Evolutionary conservation across 75 land plant species (phyloP).

Genomic region (Cunninghamia lanceolata): DNA sequence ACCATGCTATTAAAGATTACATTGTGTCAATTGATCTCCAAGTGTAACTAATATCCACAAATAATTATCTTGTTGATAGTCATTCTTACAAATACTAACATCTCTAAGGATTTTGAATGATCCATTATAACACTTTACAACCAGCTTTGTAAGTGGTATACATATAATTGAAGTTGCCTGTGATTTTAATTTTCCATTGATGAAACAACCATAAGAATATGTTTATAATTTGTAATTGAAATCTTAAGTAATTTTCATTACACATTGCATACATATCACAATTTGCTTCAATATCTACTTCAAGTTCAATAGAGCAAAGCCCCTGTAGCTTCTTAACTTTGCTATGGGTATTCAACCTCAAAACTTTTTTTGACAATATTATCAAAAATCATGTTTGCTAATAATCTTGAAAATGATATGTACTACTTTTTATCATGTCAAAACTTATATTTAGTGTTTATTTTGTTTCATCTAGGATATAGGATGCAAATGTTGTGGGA

Average conservation of each 20-base stretch:
- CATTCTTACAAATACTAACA: background rate
- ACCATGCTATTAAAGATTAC: background rate
- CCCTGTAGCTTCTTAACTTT: background rate
- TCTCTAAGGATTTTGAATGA: background rate
- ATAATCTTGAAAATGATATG: background rate
- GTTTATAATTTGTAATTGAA: too few species aligned
- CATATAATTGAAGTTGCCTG: background rate
- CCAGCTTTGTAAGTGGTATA: background rate
- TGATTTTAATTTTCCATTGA: background rate
- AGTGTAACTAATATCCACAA: background rate
- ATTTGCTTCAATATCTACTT: background rate
- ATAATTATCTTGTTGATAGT: background rate
- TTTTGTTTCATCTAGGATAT: too few species aligned
- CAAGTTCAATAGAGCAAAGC: background rate
- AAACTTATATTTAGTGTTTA: too few species aligned
- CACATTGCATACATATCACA: background rate
- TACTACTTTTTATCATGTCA: too few species aligned
- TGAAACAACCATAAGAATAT: background rate
- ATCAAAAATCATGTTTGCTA: background rate
- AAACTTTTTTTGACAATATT: background rate
- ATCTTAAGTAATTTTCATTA: background rate
- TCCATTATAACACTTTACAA: background rate
- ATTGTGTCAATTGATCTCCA: background rate
- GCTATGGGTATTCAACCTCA: background rate
- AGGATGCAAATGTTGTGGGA: too few species aligned